phyloP scores from a whole-genome alignment of 768 basidiomycete species.

The Russula earlei region DNA sequence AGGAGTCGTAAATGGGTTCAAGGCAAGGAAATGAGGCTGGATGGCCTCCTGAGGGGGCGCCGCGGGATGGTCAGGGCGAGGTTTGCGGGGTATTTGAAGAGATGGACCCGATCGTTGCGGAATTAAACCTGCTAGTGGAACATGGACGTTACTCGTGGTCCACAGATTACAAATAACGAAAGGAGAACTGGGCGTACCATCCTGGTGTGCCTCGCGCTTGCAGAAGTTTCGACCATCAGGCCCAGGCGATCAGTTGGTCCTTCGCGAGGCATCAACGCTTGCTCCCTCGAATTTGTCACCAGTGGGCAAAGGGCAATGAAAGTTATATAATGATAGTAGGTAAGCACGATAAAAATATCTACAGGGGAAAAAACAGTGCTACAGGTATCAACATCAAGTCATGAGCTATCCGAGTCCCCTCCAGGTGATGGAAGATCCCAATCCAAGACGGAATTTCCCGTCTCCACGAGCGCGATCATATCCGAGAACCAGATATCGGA shows the following conservation, averaged over 20 bases:
- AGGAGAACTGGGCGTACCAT: not conserved
- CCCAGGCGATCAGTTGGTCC: not conserved
- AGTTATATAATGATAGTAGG: conserved; percentile 16
- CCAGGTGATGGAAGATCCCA: conserved; percentile 16
- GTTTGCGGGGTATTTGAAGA: not conserved
- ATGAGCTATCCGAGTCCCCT: conserved; percentile 3
- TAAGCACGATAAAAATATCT: conserved; percentile 7
- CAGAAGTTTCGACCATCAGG: not conserved
- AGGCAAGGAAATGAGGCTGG: not conserved
- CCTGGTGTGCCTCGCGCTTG: not conserved
- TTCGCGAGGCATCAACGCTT: not conserved
- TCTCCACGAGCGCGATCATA: conserved; percentile 1
- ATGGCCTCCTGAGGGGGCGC: not conserved
- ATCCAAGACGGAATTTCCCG: conserved; percentile 1
- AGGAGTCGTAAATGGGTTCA: not conserved
- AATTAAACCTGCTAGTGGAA: not conserved
- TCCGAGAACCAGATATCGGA: conserved; percentile 19
- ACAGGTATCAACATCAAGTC: not conserved
- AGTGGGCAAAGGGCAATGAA: not conserved
- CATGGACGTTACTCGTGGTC: not conserved
- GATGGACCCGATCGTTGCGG: not conserved
- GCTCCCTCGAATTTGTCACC: no score
- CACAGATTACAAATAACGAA: no score
- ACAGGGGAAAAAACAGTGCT: not conserved
- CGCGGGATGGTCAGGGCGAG: not conserved